Base-by-base conservation (phyloP, 1,284 basidiomycete species). In the Apiotrichum siamense region DNA sequence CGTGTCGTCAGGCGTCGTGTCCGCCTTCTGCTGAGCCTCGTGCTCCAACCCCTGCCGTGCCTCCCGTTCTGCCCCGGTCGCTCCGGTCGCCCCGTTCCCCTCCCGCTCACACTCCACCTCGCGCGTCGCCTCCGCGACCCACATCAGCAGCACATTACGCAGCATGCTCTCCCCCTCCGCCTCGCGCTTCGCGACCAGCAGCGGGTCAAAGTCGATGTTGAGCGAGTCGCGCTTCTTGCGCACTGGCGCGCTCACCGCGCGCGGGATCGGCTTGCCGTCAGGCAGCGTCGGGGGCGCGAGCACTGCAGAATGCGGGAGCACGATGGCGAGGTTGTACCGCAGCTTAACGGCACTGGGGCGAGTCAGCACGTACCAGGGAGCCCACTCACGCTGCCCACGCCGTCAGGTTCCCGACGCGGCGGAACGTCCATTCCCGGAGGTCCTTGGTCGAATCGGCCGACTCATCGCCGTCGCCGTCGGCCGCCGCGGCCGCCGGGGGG, bases 311-410 rank as follows among this genome's bases (percentile, higher is more conserved):
- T 52, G 37, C 12, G 68, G 65, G 37, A 70, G 56, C 5, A 43
- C 32, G 32, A 70, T 57, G 1, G 69, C 70, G 7, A 75, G 51
- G 23, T 63, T 61, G 55, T 71, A 75, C 17, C 73, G 57, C 29
- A 63, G 61, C 18, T 63, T 55, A 18, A 75, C 47, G n/a, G 72
- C 69, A 9, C 72, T 74, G 47, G 12, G 7, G 38, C 43, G 41
- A 51, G 49, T 20, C n/a, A 24, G 15, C 41, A 6, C 29, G 7
- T 31, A 17, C 7, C 3, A 25, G 3, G 12, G 3, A 20, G 20
- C 2, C 6, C 2, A 70, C 72, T 67, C 49, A 74, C 71, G 73
- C 73, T 36, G 66, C 72, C 63, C 66, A 73, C 32, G 62, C 65
- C 12, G 69, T 70, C 39, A 75, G 51, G 45, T 75, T 75, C 3